Evolutionary conservation across 352 stramenopile species (phyloP), one percentile per base, ranked within the genome.

Genomic region (Phytopythium vexans): DNA sequence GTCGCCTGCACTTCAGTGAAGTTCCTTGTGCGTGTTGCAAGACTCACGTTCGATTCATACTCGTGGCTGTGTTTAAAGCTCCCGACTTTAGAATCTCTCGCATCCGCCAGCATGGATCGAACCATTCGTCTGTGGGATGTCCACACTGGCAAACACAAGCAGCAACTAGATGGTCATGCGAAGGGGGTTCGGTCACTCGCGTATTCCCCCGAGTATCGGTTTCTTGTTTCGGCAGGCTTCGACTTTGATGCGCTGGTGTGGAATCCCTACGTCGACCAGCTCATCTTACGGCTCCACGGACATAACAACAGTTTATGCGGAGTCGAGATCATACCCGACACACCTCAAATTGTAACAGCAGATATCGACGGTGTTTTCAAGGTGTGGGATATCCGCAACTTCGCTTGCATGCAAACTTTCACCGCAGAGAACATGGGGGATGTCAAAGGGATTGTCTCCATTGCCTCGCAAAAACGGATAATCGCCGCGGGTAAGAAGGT

Each of bases 311-410:
- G 82, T 44, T 64, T 96, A 12, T 93, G 82, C 33, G 82, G 87
- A 7, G 84, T 95, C 35, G 81, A 95, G 62, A 92, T 95, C 62
- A 85, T 95, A 41, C 71, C 81, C 7, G 73, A 92, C 56, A 89
- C 86, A 6, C 84, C 84, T 4, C 84, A 96, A 58, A 89, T 96
- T 54, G 78, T 96, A 48, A 96, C 82, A 3, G 81, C 80, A 6
- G 88, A 96, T 57, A 68, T 91, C 2, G 78, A 88, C 47, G 88
- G 88, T 10, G 60, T 89, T 31, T 89, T 94, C 52, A 95, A 95
- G 47, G 77, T 96, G 35, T 96, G 88, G 86, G 85, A 96, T 56
- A 90, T 96, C 43, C 80, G 86, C 43, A 96, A 95, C 58, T 96
- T 95, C 62, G 78, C 74, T 15, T 94, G 82, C 52, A 88, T 95